Evolutionary conservation across 1,284 basidiomycete species (phyloP).

Genomic region (Apiotrichum gracile): DNA sequence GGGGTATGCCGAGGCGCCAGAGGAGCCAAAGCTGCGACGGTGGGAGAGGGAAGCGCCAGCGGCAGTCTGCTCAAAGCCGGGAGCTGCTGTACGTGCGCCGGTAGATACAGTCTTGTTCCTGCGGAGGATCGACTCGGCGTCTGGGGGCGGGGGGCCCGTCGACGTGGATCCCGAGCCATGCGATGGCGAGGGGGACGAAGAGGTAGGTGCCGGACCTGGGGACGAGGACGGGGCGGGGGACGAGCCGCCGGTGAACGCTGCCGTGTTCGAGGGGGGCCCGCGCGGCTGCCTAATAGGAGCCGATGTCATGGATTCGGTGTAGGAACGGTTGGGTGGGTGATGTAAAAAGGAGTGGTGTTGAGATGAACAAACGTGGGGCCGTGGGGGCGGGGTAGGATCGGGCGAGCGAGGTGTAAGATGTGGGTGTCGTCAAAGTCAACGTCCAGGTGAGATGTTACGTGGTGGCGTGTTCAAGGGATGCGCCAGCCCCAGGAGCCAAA

Average conservation of each 20-base stretch:
- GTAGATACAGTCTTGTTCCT: slow-evolving; percentile 37
- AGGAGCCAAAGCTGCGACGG: slow-evolving; percentile 7
- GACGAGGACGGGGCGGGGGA: slow-evolving; percentile 12
- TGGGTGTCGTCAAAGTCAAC: no score
- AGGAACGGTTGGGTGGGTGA: slow-evolving; percentile 1
- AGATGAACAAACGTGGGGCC: no score
- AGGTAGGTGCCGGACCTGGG: neutral
- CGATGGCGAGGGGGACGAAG: slow-evolving; percentile 4
- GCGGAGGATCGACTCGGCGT: slow-evolving; percentile 28
- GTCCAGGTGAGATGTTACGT: no score
- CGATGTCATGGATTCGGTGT: slow-evolving; percentile 16
- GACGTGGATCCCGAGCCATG: neutral
- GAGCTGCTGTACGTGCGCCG: slow-evolving; percentile 8
- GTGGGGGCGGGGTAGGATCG: no score
- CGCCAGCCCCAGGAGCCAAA: no score
- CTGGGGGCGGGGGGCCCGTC: slow-evolving; percentile 29
- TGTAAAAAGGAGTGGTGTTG: neutral
- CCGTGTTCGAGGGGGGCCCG: slow-evolving; percentile 32
- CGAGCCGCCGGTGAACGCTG: neutral
- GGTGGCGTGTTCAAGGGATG: no score
- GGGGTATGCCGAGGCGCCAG: neutral
- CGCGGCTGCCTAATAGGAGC: slow-evolving; percentile 41
- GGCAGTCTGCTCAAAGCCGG: neutral
- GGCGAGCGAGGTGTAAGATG: no score
- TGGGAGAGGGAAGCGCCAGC: neutral